Conservation (phyloP, 345 rosid species). For the Ceriops tagal region DNA sequence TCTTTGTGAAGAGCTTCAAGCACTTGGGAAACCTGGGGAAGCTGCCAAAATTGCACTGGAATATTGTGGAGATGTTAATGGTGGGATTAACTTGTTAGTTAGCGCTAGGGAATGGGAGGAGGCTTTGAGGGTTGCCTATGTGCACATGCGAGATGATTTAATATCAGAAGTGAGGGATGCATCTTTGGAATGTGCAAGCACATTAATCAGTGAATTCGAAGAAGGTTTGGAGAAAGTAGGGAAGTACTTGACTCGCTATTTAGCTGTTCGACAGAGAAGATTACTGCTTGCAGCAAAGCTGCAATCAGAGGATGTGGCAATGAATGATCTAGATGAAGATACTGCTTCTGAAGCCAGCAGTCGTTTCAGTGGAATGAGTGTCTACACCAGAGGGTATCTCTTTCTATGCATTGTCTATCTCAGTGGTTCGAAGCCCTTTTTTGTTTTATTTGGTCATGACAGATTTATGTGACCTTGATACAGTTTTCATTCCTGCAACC, state of each 20-base stretch:
- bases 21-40: constrained; percentile 88
- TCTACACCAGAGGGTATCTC: constrained; percentile 74
- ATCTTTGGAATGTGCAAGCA: constrained; percentile 70
- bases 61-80: constrained; percentile 64
- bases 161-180: constrained; percentile 58
- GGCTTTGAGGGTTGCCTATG: constrained; percentile 73
- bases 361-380: constrained; percentile 94
- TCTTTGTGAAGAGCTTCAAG: constrained; percentile 87
- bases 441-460: background rate
- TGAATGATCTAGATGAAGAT: constrained; percentile 76
- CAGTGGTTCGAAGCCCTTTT: background rate
- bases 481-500: background rate
- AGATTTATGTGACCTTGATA: no score
- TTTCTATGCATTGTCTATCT: constrained; percentile 7
- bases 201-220: constrained; percentile 57
- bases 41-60: constrained; percentile 94
- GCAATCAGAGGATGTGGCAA: constrained; percentile 60
- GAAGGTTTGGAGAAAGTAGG: constrained; percentile 87
- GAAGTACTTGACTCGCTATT: constrained; percentile 86
- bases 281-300: constrained; percentile 90
- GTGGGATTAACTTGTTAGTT: constrained; percentile 63
- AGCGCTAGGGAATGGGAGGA: constrained; percentile 96
- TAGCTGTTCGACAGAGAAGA: constrained; percentile 94
- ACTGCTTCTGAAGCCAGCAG: constrained; percentile 92
- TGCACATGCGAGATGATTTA: constrained; percentile 61